Conservation (phyloP, 257 asterid species). For the Verbascum thapsus region DNA sequence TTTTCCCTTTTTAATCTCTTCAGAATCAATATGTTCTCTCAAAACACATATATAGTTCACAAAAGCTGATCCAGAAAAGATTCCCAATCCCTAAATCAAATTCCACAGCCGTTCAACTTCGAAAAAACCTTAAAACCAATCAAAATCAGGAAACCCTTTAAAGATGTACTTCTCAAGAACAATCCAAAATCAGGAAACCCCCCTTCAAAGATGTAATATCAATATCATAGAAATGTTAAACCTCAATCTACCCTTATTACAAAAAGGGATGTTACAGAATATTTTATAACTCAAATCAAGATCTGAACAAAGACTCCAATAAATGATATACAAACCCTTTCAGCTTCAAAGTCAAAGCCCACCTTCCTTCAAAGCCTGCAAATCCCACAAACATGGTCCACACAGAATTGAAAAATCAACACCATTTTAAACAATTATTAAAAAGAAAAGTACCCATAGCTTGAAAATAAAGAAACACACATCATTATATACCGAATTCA, state of each 20-base stretch:
- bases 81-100: constrained; percentile 42
- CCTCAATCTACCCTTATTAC: constrained; percentile 35
- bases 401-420: constrained; percentile 32
- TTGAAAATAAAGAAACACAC: constrained; percentile 52
- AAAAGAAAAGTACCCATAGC: constrained; percentile 41
- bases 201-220: too few relatives aligned
- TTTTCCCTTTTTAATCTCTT: constrained; percentile 23
- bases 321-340: constrained; percentile 35
- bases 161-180: constrained; percentile 22
- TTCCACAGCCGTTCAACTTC: constrained; percentile 38
- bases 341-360: constrained; percentile 64
- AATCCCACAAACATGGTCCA: constrained; percentile 25
- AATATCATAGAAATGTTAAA: too few relatives aligned
- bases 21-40: constrained; percentile 23
- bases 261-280: too few relatives aligned
- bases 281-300: constrained; percentile 31
- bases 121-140: constrained; percentile 31
- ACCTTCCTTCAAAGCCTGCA: constrained; percentile 62
- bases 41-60: constrained; percentile 17
- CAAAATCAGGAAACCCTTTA: constrained; percentile 14
- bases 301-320: constrained; percentile 23
- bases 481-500: constrained; percentile 45
- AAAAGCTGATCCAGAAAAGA: constrained; percentile 29
- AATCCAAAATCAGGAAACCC: constrained; percentile 29
- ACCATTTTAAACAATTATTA: constrained; percentile 19